Percentiles rank a stretch among this genome's conserved stretches.
Evolutionary conservation across 2,329 filamentous ascomycete genomes (phyloP).

Genomic region (Thelonectria olida): DNA sequence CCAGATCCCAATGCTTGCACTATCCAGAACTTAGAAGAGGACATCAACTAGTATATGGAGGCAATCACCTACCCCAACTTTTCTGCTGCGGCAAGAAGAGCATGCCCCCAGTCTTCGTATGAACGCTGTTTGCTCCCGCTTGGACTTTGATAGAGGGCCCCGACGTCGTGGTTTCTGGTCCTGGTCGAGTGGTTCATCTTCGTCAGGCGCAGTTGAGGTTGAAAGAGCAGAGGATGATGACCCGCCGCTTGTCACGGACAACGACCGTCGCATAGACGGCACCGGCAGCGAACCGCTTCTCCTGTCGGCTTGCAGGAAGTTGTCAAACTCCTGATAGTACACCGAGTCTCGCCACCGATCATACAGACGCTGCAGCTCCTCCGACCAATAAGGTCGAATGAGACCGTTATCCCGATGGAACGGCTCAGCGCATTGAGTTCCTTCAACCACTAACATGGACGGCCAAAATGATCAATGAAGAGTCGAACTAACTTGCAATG

Average conservation of each 20-base stretch:
- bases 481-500: not conserved
- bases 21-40: not conserved
- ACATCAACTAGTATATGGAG: not conserved
- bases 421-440: not conserved
- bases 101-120: slow-evolving; percentile 22
- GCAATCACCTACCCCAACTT: slow-evolving; percentile 13
- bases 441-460: slow-evolving; percentile 1
- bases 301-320: not conserved
- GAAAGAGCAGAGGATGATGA: slow-evolving; percentile 3
- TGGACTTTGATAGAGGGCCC: slow-evolving; percentile 16
- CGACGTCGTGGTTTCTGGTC: slow-evolving; percentile 7
- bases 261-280: slow-evolving; percentile 2
- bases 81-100: slow-evolving; percentile 5
- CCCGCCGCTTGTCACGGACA: slow-evolving; percentile 4
- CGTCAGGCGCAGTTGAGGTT: not conserved
- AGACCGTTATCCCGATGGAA: not conserved
- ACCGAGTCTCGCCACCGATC: slow-evolving; percentile 21
- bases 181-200: not conserved
- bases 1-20: slow-evolving; percentile 21
- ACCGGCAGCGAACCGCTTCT: not conserved
- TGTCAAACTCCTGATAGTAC: slow-evolving; percentile 6
- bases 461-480: not conserved
- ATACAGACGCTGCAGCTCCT: slow-evolving; percentile 24
- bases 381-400: slow-evolving; percentile 8
- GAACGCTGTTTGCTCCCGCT: slow-evolving; percentile 20